Conservation (phyloP, 2,329 filamentous ascomycete species). For the Calonectria pauciramosa region DNA sequence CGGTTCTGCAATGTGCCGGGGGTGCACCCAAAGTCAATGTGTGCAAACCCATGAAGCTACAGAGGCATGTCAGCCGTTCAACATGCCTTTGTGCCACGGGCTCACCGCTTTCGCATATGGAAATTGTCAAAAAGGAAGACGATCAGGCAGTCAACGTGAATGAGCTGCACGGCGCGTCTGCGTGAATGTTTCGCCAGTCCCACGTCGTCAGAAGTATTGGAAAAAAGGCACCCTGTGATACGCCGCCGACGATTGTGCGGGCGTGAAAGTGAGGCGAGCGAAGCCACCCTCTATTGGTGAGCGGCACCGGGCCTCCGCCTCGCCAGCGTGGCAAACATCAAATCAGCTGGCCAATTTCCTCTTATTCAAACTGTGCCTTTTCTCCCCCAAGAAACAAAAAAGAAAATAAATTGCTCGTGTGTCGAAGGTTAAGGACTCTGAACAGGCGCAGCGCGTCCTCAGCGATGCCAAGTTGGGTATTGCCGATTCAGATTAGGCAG, state of each 20-base stretch:
- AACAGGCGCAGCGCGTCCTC: conserved; percentile 17
- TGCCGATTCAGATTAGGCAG: neutral
- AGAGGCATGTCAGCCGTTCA: conserved; percentile 36
- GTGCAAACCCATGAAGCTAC: conserved; percentile 40
- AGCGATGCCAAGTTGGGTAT: conserved; percentile 11
- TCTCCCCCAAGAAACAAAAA: neutral
- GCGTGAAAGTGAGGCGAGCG: conserved; percentile 47
- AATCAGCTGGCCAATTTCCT: conserved; percentile 40
- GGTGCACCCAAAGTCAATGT: conserved; percentile 42
- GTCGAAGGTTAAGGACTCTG: conserved; percentile 15
- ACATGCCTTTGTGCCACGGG: conserved; percentile 39
- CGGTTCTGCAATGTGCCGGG: conserved; percentile 38
- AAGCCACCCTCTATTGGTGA: conserved; percentile 45
- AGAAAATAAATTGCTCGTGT: neutral
- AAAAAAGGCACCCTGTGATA: conserved; percentile 43
- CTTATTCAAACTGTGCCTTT: conserved; percentile 19
- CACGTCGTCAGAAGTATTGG: conserved; percentile 40
- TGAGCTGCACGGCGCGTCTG: conserved; percentile 37
- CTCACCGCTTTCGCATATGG: conserved; percentile 44
- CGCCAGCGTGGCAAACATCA: conserved; percentile 48
- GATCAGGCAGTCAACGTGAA: conserved; percentile 36
- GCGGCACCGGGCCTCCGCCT: conserved; percentile 40
- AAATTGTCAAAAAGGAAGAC: conserved; percentile 34
- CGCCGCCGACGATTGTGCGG: conserved; percentile 33
- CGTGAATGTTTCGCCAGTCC: conserved; percentile 40